Percentiles rank a stretch among this genome's conserved stretches.
phyloP scores from a whole-genome alignment of 352 stramenopile genomes.

The Peronospora destructor region DNA sequence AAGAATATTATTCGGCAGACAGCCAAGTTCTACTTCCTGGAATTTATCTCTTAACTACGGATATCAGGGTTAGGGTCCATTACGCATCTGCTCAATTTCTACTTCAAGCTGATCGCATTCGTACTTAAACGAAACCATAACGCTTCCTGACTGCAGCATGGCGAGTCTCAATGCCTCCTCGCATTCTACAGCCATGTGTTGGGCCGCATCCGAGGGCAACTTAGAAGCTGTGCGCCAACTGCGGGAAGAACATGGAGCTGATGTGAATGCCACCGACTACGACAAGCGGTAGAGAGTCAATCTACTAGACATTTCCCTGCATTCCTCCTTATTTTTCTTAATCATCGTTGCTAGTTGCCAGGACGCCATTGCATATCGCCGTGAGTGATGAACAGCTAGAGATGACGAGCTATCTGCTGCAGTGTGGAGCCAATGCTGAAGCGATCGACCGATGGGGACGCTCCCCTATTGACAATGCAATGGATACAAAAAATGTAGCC shows the following conservation, averaged over 20 bases:
- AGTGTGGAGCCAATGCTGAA: conserved; percentile 46
- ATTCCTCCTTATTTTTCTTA: not conserved
- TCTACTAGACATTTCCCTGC: not conserved
- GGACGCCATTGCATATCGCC: conserved; percentile 71
- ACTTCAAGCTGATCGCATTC: not conserved
- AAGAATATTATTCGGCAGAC: too few relatives aligned
- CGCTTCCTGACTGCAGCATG: conserved; percentile 9
- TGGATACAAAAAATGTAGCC: conserved; percentile 42
- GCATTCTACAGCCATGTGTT: conserved; percentile 73
- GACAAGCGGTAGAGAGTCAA: conserved; percentile 49
- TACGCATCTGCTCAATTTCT: too few relatives aligned
- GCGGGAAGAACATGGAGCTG: conserved; percentile 46
- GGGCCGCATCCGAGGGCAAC: conserved; percentile 58
- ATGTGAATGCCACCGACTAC: conserved; percentile 74
- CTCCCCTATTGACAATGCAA: conserved; percentile 60
- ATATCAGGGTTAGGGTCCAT: too few relatives aligned
- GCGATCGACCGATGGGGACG: conserved; percentile 62
- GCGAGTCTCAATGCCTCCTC: conserved; percentile 6
- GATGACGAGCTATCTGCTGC: conserved; percentile 57
- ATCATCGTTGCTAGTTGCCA: conserved; percentile 6
- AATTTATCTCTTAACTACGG: too few relatives aligned
- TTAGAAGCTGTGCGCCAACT: conserved; percentile 52
- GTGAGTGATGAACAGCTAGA: conserved; percentile 52
- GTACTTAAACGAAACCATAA: not conserved
- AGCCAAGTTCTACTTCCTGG: too few relatives aligned